Conservation (phyloP, 352 stramenopile genomes). For the Achlya hypogyna region DNA sequence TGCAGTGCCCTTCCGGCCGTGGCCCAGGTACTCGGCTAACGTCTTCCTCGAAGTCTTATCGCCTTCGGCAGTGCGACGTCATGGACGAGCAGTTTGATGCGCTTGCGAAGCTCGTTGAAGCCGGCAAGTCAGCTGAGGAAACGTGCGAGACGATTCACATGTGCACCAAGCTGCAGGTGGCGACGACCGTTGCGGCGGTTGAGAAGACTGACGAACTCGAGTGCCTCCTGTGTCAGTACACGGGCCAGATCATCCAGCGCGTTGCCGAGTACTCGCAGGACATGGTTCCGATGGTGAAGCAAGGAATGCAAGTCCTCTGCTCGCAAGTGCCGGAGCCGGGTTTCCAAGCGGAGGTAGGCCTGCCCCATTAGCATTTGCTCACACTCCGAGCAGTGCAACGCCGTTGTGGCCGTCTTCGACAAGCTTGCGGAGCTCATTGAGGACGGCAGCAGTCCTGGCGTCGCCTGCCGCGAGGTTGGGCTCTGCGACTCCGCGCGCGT, state of each 20-base stretch:
- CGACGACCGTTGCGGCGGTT: not conserved
- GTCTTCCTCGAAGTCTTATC: constrained; percentile 1
- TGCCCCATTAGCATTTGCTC: not conserved
- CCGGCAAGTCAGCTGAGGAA: constrained; percentile 50
- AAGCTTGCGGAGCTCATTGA: constrained; percentile 2
- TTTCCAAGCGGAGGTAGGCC: not conserved
- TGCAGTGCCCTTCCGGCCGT: constrained; percentile 56
- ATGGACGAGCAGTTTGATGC: constrained; percentile 75
- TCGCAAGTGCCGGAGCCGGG: not conserved
- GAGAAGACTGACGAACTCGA: not conserved
- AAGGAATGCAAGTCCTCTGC: constrained; percentile 13
- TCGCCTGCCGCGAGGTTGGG: not conserved
- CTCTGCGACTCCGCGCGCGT: not conserved
- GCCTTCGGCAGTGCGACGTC: constrained; percentile 35
- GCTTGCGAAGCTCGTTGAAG: constrained; percentile 40
- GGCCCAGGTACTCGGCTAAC: constrained; percentile 25
- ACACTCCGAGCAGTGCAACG: not conserved
- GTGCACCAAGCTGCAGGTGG: constrained; percentile 22
- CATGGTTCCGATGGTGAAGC: constrained; percentile 12
- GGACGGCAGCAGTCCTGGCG: not conserved
- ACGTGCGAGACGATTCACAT: constrained; percentile 48
- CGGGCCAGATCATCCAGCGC: not conserved
- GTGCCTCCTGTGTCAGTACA: not conserved
- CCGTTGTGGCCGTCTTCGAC: constrained; percentile 8
- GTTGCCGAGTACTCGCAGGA: constrained; percentile 4